Evolutionary conservation across 345 rosid species (phyloP).

Genomic region (Syzygium aqueum): DNA sequence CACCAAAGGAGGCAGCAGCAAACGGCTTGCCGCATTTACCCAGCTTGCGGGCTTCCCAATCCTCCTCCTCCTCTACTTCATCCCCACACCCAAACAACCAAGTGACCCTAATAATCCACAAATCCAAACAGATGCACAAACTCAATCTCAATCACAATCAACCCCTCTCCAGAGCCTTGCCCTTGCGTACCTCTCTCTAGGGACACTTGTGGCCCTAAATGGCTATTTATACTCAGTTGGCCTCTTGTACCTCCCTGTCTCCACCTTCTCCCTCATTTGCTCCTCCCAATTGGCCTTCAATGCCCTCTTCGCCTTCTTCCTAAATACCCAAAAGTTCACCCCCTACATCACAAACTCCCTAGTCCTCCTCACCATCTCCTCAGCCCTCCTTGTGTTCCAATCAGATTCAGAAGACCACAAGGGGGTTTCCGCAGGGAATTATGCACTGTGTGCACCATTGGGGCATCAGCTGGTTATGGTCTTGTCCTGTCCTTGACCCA

Average conservation of each 20-base stretch:
- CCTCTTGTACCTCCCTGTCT: conserved; percentile 30
- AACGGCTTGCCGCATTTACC: conserved; percentile 26
- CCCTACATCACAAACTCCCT: conserved; percentile 25
- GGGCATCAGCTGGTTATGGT: conserved; percentile 22
- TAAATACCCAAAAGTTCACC: conserved; percentile 33
- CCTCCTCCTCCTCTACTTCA: conserved; percentile 23
- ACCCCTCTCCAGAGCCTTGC: conserved; percentile 12
- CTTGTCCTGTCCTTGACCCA: conserved; percentile 11
- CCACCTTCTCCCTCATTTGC: conserved; percentile 27
- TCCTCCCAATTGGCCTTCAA: conserved; percentile 39
- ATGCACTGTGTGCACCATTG: conserved; percentile 14
- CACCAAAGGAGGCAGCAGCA: conserved; percentile 34
- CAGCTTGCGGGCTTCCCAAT: conserved; percentile 28
- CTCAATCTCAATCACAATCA: background rate
- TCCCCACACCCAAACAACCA: background rate
- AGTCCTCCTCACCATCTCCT: conserved; percentile 31
- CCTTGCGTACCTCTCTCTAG: conserved; percentile 10
- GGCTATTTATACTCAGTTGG: conserved; percentile 27
- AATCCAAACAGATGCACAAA: background rate
- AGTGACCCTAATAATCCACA: background rate
- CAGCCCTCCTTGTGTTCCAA: conserved; percentile 25
- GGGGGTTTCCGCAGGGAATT: conserved; percentile 2
- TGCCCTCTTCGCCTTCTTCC: conserved; percentile 32
- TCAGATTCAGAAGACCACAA: conserved; percentile 1
- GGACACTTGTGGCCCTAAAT: conserved; percentile 6